These are phyloP conservation scores for Asclepias syriaca DNA, from an alignment of 257 asterid genomes.

Conservation along the genomic window DNA sequence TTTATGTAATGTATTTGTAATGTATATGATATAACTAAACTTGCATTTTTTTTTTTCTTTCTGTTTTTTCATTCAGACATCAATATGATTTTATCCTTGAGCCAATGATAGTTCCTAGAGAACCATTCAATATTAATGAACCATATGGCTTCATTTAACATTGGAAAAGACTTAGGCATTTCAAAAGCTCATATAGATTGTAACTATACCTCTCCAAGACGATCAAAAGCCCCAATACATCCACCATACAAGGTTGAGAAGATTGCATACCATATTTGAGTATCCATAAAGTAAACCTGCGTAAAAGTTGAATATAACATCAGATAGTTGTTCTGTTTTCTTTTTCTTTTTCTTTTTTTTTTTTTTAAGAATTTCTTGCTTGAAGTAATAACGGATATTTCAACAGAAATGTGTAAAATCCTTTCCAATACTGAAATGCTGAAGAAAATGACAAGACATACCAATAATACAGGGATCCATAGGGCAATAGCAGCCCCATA, in stretches of 20 bases:
- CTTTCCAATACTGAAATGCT: conserved; percentile 5
- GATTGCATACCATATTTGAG: conserved; percentile 92
- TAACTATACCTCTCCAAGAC: conserved; percentile 80
- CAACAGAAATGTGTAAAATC: neutral
- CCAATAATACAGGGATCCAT: conserved; percentile 89
- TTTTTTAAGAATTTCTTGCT: neutral
- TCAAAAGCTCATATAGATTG: neutral
- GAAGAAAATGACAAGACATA: conserved; percentile 30
- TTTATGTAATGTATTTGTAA: neutral
- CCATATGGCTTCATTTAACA: neutral
- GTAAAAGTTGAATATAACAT: conserved; percentile 17
- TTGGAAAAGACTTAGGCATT: neutral
- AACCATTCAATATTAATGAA: neutral
- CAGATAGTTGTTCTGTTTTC: neutral
- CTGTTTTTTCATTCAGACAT: neutral
- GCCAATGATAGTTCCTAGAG: neutral
- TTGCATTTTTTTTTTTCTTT: neutral
- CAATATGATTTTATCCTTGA: neutral
- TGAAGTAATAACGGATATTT: conserved; percentile 9
- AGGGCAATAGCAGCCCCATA: conserved; percentile 65
- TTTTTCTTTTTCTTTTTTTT: too few species aligned
- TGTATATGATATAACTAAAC: neutral
- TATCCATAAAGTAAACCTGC: conserved; percentile 97
- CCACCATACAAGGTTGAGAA: conserved; percentile 88
- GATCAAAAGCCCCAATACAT: conserved; percentile 89